Evolutionary conservation across 768 basidiomycete genomes (phyloP), one percentile per base, ranked within the genome.

Genomic region (Calocybe cyanea): DNA sequence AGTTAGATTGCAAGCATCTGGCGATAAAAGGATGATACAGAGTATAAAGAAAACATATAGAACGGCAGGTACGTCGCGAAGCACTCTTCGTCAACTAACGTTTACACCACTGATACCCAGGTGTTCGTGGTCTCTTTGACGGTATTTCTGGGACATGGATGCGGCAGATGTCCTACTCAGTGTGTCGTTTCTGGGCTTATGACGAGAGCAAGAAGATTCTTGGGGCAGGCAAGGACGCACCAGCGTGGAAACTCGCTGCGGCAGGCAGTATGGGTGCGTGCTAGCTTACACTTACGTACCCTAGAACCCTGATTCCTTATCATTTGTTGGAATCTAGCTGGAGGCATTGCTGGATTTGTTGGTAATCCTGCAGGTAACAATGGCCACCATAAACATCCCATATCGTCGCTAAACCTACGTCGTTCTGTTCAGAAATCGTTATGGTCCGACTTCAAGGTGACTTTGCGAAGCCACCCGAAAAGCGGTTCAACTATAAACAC

Each of bases 151-250:
- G 91, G 23, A 95, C 92, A 20, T 85, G 89, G 81, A 66, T 95
- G 65, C 79, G 92, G 21, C 92, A 95, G 67, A 91, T 93, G 89
- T 87, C 83, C 25, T 94, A 94, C 67, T 91, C 87, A 34, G 71
- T 92, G 62, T 91, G 88, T 63, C 76, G 91, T n/a, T 94, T 92
- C 71, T 92, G 89, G 81, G 89, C 87, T 13, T 92, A 93, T 63
- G 91, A 93, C 51, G 86, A 89, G 69, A 88, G 85, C 62, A 94
- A 92, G 74, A 90, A 85, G 70, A 52, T 85, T 6, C 56, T 93
- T 0, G 87, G 87, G 17, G 85, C 86, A 8, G 79, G 78, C 25
- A 75, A 78, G 57, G 75, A 86, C 52, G 75, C 84, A 0, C 81
- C 90, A 2, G 81, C 87, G 9, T 93, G 84, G 83, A 81, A 90